phyloP scores from a whole-genome alignment of 2,329 filamentous ascomycete species.

The Aphanocladium album region DNA sequence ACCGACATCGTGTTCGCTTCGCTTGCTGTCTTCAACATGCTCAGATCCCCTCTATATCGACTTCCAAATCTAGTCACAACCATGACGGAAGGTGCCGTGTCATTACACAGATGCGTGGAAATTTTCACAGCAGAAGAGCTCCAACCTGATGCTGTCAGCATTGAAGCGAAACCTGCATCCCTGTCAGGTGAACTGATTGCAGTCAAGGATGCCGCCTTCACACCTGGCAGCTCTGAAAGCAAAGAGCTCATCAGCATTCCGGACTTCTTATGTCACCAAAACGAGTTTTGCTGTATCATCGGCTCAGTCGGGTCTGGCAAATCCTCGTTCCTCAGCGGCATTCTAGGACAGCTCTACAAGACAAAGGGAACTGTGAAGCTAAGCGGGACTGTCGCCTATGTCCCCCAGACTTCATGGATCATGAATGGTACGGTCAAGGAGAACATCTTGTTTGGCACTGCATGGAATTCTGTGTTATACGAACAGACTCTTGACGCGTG shows the following conservation, averaged over 20 bases:
- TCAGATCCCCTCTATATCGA: slow-evolving; percentile 82
- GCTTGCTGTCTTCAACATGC: slow-evolving; percentile 78
- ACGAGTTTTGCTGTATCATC: slow-evolving; percentile 79
- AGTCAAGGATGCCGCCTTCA: slow-evolving; percentile 78
- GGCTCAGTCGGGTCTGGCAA: slow-evolving; percentile 83
- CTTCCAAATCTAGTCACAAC: slow-evolving; percentile 91
- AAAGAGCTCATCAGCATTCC: slow-evolving; percentile 68
- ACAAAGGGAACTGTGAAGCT: slow-evolving; percentile 71
- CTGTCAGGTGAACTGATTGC: slow-evolving; percentile 72
- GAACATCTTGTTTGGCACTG: slow-evolving; percentile 86
- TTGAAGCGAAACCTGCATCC: slow-evolving; percentile 61
- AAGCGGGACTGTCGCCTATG: slow-evolving; percentile 74
- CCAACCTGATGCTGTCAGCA: slow-evolving; percentile 68
- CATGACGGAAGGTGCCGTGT: slow-evolving; percentile 82
- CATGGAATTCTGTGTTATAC: slow-evolving; percentile 83
- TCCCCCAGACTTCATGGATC: slow-evolving; percentile 85
- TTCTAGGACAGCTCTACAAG: slow-evolving; percentile 84
- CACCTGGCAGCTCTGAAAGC: slow-evolving; percentile 74
- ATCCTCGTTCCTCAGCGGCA: slow-evolving; percentile 76
- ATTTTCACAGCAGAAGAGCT: slow-evolving; percentile 80
- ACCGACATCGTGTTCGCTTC: slow-evolving; percentile 90
- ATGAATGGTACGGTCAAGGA: slow-evolving; percentile 92
- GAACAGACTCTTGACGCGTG: slow-evolving; percentile 81
- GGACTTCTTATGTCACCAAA: slow-evolving; percentile 75
- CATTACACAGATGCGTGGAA: slow-evolving; percentile 70